Percentiles rank a stretch among this genome's conserved stretches.
These are phyloP conservation scores for Pythium phragmitis DNA, from an alignment of 352 stramenopile genomes.

Conservation along the genomic window DNA sequence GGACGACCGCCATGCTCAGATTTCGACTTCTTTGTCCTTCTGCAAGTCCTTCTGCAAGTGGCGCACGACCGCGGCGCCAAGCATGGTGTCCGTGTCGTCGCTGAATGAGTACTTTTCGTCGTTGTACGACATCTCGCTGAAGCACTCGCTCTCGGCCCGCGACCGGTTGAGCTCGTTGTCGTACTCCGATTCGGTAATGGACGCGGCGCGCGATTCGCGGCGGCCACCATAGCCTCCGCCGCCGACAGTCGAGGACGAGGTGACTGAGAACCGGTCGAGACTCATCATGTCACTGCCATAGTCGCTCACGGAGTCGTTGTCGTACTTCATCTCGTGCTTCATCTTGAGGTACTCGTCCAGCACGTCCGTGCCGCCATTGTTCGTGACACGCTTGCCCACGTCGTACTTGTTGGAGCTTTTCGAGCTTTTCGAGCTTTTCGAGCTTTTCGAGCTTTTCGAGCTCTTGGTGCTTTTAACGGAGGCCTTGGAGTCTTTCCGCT, in stretches of 20 bases:
- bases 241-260: constrained; percentile 37
- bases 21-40: constrained; percentile 60
- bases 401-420: constrained; percentile 3
- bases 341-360: constrained; percentile 75
- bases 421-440: constrained; percentile 21
- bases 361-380: constrained; percentile 43
- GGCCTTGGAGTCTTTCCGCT: constrained; percentile 5
- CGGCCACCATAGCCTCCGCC: constrained; percentile 26
- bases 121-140: constrained; percentile 82
- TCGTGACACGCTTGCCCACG: no score
- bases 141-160: constrained; percentile 62
- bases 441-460: background rate
- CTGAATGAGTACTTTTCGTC: constrained; percentile 80
- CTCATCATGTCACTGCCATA: constrained; percentile 53
- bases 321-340: constrained; percentile 77
- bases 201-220: constrained; percentile 36
- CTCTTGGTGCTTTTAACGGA: constrained; percentile 26
- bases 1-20: constrained; percentile 32
- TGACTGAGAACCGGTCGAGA: constrained; percentile 52
- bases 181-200: constrained; percentile 73
- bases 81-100: constrained; percentile 41
- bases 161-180: constrained; percentile 44
- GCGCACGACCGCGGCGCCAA: constrained; percentile 31
- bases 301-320: constrained; percentile 51
- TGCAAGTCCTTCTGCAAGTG: constrained; percentile 19